Evolutionary conservation across 108 stramenopile species (phyloP).

Genomic region (Skeletonema menzelii): DNA sequence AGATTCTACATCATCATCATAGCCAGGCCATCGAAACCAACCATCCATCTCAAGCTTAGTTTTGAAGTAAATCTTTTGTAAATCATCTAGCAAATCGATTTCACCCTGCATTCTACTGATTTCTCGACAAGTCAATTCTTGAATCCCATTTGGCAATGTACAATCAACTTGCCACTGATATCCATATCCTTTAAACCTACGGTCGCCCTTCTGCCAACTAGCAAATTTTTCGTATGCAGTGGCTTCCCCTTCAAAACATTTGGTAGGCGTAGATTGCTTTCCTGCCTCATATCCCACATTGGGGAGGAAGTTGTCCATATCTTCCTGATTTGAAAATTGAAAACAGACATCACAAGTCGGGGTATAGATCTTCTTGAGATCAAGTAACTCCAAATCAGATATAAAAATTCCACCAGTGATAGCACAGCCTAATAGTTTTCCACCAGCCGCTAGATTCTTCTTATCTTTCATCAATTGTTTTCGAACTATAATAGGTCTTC

Average conservation of each 20-base stretch:
- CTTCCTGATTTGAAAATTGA: slow-evolving; percentile 16
- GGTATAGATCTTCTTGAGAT: neutral
- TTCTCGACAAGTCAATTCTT: slow-evolving; percentile 22
- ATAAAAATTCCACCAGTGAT: slow-evolving; percentile 17
- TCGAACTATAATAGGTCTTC: slow-evolving; percentile 22
- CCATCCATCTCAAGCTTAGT: neutral
- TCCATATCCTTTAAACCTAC: slow-evolving; percentile 19
- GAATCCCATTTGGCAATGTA: slow-evolving; percentile 21
- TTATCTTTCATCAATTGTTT: slow-evolving; percentile 8
- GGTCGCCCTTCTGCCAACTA: slow-evolving; percentile 7
- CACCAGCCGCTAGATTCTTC: neutral
- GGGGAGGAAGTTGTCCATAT: slow-evolving; percentile 2
- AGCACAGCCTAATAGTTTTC: slow-evolving; percentile 10
- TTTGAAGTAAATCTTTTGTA: slow-evolving; percentile 2
- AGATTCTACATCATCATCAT: neutral
- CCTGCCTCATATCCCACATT: neutral
- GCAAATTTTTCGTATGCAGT: slow-evolving; percentile 8
- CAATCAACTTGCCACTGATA: slow-evolving; percentile 31
- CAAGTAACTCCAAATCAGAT: neutral
- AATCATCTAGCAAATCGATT: neutral
- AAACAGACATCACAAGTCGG: slow-evolving; percentile 26
- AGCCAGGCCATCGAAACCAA: neutral
- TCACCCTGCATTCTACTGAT: slow-evolving; percentile 13
- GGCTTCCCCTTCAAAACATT: slow-evolving; percentile 17
- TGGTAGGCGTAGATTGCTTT: neutral